Percentiles rank a stretch among this genome's conserved stretches.
phyloP scores from a whole-genome alignment of 306 rosid species.

The Arachis hypogaea region DNA sequence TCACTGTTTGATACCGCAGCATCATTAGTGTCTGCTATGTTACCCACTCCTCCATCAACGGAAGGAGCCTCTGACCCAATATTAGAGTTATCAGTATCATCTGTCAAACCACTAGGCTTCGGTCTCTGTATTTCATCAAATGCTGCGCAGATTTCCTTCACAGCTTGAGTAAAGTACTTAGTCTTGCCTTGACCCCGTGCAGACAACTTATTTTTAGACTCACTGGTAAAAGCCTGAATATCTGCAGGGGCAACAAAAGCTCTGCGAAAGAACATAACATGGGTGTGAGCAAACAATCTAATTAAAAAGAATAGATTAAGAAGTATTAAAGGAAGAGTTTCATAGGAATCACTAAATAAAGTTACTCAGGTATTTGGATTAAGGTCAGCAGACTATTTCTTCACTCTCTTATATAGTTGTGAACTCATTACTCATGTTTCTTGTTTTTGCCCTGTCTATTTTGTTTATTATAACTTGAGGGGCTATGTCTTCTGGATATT shows the following conservation, averaged over 20 bases:
- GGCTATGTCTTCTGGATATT: slow-evolving; percentile 17
- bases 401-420: slow-evolving; percentile 18
- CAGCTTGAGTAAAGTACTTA: slow-evolving; percentile 81
- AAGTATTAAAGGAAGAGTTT: slow-evolving; percentile 23
- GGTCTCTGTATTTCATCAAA: slow-evolving; percentile 78
- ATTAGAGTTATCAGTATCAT: slow-evolving; percentile 64
- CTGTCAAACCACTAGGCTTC: slow-evolving; percentile 60
- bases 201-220: slow-evolving; percentile 68
- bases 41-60: slow-evolving; percentile 56
- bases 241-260: slow-evolving; percentile 97
- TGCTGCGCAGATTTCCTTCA: slow-evolving; percentile 82
- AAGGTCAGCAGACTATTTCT: slow-evolving; percentile 9
- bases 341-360: slow-evolving; percentile 20
- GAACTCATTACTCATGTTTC: slow-evolving; percentile 12
- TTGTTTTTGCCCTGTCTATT: neutral
- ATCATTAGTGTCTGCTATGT: slow-evolving; percentile 56
- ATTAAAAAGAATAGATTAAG: slow-evolving; percentile 15
- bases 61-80: slow-evolving; percentile 67
- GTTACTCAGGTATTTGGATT: slow-evolving; percentile 11
- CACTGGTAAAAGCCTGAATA: slow-evolving; percentile 80
- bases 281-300: neutral
- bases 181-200: slow-evolving; percentile 78
- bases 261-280: slow-evolving; percentile 55
- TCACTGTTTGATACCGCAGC: slow-evolving; percentile 47
- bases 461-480: neutral